Evolutionary conservation across 371 early-diverging fungal species (phyloP).

Genomic region (Mortierella sp.): DNA sequence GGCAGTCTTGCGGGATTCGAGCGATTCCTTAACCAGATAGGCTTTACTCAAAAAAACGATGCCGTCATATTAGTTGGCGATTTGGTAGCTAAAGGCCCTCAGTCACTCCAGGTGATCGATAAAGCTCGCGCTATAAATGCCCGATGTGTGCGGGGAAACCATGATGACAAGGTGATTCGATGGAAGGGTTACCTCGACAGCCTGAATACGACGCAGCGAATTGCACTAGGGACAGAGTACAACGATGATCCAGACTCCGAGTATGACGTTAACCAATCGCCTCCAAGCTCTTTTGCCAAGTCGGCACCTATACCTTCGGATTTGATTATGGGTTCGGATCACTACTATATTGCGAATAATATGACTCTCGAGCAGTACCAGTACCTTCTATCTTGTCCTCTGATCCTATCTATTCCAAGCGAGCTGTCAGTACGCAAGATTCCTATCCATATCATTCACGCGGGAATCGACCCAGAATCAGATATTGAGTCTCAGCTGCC

Average conservation of each 20-base stretch:
- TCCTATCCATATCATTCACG: slow-evolving; percentile 74
- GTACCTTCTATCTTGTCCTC: slow-evolving; percentile 70
- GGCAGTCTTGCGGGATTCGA: slow-evolving; percentile 71
- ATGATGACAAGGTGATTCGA: slow-evolving; percentile 78
- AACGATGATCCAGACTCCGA: neutral
- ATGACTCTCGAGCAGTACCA: slow-evolving; percentile 67
- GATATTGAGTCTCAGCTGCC: slow-evolving; percentile 63
- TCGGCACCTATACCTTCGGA: slow-evolving; percentile 19
- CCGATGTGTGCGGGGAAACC: slow-evolving; percentile 81
- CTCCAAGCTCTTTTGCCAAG: neutral
- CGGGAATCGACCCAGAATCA: slow-evolving; percentile 70
- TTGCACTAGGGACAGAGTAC: slow-evolving; percentile 7
- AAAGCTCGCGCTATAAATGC: slow-evolving; percentile 64
- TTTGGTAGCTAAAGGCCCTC: slow-evolving; percentile 76
- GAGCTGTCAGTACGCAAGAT: slow-evolving; percentile 31
- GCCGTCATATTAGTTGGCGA: slow-evolving; percentile 78
- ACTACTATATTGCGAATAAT: slow-evolving; percentile 56
- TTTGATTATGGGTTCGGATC: slow-evolving; percentile 29
- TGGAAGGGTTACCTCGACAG: slow-evolving; percentile 68
- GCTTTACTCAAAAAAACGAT: slow-evolving; percentile 61
- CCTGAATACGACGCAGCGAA: slow-evolving; percentile 15
- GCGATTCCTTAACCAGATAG: slow-evolving; percentile 60
- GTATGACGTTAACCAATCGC: neutral
- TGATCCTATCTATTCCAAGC: slow-evolving; percentile 67
- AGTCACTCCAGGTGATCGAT: slow-evolving; percentile 72